Percentiles rank a stretch among this genome's conserved stretches.
These are phyloP conservation scores for Carpinus viminea DNA, from an alignment of 306 rosid species.

Conservation along the genomic window DNA sequence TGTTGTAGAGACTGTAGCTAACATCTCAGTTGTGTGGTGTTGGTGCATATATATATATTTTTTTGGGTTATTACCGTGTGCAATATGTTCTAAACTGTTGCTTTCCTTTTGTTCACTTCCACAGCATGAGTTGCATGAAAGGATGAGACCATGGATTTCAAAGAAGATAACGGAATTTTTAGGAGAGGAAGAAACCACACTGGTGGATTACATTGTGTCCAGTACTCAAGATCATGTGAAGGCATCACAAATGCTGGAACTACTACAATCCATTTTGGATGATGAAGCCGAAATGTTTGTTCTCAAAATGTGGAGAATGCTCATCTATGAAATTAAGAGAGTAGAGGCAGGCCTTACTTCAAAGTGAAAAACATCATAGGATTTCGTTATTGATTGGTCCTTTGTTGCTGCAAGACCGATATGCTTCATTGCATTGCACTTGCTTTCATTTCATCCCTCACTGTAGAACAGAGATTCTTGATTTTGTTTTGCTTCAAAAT, in stretches of 20 bases:
- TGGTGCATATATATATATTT: not conserved
- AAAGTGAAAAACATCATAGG: slow-evolving; percentile 51
- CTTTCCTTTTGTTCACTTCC: slow-evolving; percentile 11
- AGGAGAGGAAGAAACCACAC: slow-evolving; percentile 92
- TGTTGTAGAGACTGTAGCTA: not conserved
- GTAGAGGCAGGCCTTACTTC: slow-evolving; percentile 83
- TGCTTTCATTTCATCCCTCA: slow-evolving; percentile 2
- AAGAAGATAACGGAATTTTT: slow-evolving; percentile 89
- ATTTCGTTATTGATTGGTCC: not conserved
- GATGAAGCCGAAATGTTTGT: slow-evolving; percentile 99
- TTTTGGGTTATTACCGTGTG: not conserved
- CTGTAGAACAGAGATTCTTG: slow-evolving; percentile 13
- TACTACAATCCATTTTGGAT: slow-evolving; percentile 87
- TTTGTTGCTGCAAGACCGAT: slow-evolving; percentile 2
- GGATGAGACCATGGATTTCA: slow-evolving; percentile 99
- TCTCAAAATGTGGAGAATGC: slow-evolving; percentile 99
- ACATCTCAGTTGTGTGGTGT: not conserved
- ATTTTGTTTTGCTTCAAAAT: slow-evolving; percentile 2
- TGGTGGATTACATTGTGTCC: slow-evolving; percentile 92
- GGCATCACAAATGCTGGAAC: slow-evolving; percentile 94
- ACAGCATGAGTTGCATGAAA: slow-evolving; percentile 87
- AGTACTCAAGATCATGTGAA: slow-evolving; percentile 91
- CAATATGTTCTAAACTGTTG: slow-evolving; percentile 13
- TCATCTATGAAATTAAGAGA: slow-evolving; percentile 96
- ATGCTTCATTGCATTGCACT: not conserved